A percentile compares a stretch with the other conserved stretches of the same genome.
Evolutionary conservation across 768 basidiomycete genomes (phyloP).

Genomic region (Lyophyllum atratum): DNA sequence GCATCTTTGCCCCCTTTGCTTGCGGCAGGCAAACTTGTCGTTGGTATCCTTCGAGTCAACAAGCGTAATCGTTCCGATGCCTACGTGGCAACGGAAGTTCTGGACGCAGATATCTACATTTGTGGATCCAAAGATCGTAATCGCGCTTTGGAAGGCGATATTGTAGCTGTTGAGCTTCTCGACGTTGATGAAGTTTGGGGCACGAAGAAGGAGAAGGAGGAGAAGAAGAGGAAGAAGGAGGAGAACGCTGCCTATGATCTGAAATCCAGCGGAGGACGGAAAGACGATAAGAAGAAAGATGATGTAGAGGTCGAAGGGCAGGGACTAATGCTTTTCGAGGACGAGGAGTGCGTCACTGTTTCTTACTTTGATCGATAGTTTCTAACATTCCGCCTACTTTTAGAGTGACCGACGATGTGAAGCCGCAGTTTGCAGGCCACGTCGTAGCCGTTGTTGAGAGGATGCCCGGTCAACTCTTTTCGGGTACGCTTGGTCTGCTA

Average conservation of each 20-base stretch:
- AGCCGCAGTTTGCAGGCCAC: slow-evolving; percentile 98
- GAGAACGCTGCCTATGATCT: slow-evolving; percentile 95
- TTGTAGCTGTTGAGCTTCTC: slow-evolving; percentile 95
- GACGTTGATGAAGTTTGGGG: slow-evolving; percentile 99
- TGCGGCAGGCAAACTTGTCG: slow-evolving; percentile 95
- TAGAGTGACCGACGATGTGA: slow-evolving; percentile 96
- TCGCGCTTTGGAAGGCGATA: slow-evolving; percentile 96
- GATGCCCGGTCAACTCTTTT: slow-evolving; percentile 98
- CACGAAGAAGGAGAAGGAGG: slow-evolving; percentile 99
- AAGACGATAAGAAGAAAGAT: slow-evolving; percentile 99
- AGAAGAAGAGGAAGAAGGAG: slow-evolving; percentile 99
- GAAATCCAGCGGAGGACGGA: slow-evolving; percentile 71
- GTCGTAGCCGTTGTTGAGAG: slow-evolving; percentile 99
- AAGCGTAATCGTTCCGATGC: slow-evolving; percentile 98
- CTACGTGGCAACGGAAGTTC: slow-evolving; percentile 96
- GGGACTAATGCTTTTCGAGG: slow-evolving; percentile 94
- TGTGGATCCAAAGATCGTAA: slow-evolving; percentile 99
- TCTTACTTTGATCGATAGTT: slow-evolving; percentile 1
- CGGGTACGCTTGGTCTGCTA: slow-evolving; percentile 92
- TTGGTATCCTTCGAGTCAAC: slow-evolving; percentile 95
- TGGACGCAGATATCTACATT: slow-evolving; percentile 99
- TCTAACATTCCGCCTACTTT: slow-evolving; percentile 3
- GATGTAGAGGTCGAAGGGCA: slow-evolving; percentile 99
- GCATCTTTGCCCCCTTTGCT: slow-evolving; percentile 95
- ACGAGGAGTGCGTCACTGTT: slow-evolving; percentile 75